Evolutionary conservation across 306 rosid genomes (phyloP), one percentile per base, ranked within the genome.

Genomic region (Nissolia schottii): DNA sequence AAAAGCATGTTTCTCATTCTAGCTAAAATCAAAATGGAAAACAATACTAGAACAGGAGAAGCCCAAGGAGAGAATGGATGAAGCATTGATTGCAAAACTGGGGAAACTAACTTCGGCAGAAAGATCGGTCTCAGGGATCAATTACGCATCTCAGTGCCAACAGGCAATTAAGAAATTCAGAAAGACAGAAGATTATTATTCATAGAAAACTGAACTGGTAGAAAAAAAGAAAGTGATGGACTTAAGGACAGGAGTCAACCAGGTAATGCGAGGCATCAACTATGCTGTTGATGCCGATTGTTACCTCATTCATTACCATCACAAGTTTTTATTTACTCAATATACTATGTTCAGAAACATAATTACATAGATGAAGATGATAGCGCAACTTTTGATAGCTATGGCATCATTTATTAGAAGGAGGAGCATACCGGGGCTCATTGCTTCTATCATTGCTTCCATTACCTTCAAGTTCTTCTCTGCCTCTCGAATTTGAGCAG

Each of bases 371-470:
- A 64, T 62, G 19, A 62, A 51, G 54, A 74, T 38, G 71, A 71
- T 48, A 18, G 20, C 41, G 45, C 9, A 79, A 57, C 23, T 67
- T 62, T 67, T 37, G 38, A 67, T 7, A 46, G 57, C 61, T 6
- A 43, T 37, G 68, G 64, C 34, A 58, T 50, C 38, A 64, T 56
- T 45, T 67, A 51, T 58, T 27, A 65, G 75, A 10, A 29, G 34
- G 71, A 65, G 71, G 71, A 53, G 68, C 32, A 51, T 41, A 94
- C 99, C 99, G 11, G 97, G 93, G 76, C 97, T 87, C 99, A 94
- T 94, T 50, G 85, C 97, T 86, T 94, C 97, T 76, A 94, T 94
- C 92, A 94, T 91, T 70, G 81, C 86, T 88, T 94, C 99, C 99
- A 94, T 91, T 70, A 83, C 65, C 89, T 73, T 79, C 65, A 91